phyloP scores from a whole-genome alignment of 2,329 filamentous ascomycete genomes.

The Aspergillus intermedius region DNA sequence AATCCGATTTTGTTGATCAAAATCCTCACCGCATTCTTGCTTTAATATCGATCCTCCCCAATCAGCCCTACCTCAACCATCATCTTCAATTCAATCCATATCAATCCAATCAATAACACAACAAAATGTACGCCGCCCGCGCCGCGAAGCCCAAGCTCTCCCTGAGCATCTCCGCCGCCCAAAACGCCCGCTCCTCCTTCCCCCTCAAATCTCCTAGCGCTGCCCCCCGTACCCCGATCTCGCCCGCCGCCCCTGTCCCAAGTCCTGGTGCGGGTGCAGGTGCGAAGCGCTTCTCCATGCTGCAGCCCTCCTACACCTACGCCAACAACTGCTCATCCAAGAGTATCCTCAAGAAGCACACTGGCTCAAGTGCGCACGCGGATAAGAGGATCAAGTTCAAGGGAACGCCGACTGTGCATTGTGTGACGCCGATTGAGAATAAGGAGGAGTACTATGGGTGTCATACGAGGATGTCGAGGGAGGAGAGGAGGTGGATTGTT shows the following conservation, averaged over 20 bases:
- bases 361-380: constrained; percentile 9
- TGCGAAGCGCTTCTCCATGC: constrained; percentile 36
- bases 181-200: constrained; percentile 30
- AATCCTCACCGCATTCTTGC: constrained; percentile 10
- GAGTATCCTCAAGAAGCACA: constrained; percentile 44
- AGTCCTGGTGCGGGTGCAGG: constrained; percentile 31
- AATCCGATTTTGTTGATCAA: constrained; percentile 32
- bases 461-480: constrained; percentile 40
- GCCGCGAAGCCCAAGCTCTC: constrained; percentile 42
- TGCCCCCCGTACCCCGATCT: constrained; percentile 38
- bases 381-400: constrained; percentile 40
- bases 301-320: constrained; percentile 38
- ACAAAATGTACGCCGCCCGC: constrained; percentile 37
- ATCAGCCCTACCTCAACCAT: constrained; percentile 3
- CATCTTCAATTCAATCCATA: constrained; percentile 2
- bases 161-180: constrained; percentile 37
- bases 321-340: constrained; percentile 40
- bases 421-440: constrained; percentile 44
- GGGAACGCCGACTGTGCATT: constrained; percentile 40
- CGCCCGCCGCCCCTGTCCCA: constrained; percentile 25
- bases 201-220: constrained; percentile 39
- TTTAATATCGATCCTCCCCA: constrained; percentile 6
- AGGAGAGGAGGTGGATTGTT: constrained; percentile 41
- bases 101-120: neutral
- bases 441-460: constrained; percentile 44